Conservation (phyloP, 176 grass and related monocot species). For the Hyparrhenia diplandra region DNA sequence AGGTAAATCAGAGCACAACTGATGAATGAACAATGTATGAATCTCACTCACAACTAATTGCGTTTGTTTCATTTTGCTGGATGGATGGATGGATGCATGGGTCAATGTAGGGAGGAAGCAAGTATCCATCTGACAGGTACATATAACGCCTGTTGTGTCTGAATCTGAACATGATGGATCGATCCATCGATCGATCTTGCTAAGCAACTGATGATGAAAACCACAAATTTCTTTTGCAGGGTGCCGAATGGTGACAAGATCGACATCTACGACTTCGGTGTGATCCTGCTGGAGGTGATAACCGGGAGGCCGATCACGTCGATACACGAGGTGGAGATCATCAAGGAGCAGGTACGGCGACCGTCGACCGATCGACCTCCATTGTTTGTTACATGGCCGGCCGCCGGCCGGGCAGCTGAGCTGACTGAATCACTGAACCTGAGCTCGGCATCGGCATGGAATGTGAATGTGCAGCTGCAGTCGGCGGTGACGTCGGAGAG, state of each 20-base stretch:
- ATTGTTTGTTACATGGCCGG: too few species aligned
- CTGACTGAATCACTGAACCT: too few species aligned
- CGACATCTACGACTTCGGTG: constrained; percentile 83
- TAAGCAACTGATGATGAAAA: too few species aligned
- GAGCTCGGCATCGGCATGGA: too few species aligned
- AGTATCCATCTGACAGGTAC: constrained; percentile 29
- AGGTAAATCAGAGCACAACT: neutral
- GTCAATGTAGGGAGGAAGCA: constrained; percentile 21
- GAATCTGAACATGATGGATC: too few species aligned
- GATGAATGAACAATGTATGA: too few species aligned
- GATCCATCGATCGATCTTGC: too few species aligned
- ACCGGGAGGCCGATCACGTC: constrained; percentile 65
- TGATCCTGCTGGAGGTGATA: constrained; percentile 77
- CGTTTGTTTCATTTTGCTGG: too few species aligned
- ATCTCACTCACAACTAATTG: too few species aligned
- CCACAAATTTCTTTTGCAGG: neutral
- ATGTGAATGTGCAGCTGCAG: constrained; percentile 42
- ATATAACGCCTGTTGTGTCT: too few species aligned
- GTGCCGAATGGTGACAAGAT: constrained; percentile 54
- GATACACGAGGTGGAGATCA: constrained; percentile 49
- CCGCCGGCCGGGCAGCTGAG: too few species aligned
- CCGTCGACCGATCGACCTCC: too few species aligned
- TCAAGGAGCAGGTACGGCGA: constrained; percentile 71
- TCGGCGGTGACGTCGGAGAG: constrained; percentile 47
- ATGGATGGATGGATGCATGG: neutral